phyloP scores from a whole-genome alignment of 129 eudicot genomes.

The Saussurea involucrata region DNA sequence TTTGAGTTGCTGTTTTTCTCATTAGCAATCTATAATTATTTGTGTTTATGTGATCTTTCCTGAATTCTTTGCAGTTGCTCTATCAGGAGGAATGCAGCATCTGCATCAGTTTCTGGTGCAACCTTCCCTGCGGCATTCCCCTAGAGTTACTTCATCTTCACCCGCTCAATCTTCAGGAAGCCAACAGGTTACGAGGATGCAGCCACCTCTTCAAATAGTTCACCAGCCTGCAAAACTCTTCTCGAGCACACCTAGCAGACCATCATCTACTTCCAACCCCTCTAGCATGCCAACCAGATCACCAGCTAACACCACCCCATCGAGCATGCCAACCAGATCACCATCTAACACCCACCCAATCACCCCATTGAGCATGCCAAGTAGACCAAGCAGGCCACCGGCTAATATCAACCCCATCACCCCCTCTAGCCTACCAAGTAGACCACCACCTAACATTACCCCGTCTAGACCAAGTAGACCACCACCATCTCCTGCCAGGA shows the following conservation, averaged over 20 bases:
- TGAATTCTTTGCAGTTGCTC: constrained; percentile 29
- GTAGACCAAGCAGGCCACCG: constrained; percentile 37
- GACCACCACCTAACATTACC: constrained; percentile 32
- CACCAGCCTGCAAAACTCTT: constrained; percentile 45
- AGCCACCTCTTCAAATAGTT: constrained; percentile 46
- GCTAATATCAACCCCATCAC: constrained; percentile 38
- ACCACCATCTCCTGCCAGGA: background rate
- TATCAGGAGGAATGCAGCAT: constrained; percentile 39
- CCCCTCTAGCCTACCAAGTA: constrained; percentile 11
- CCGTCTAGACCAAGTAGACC: background rate
- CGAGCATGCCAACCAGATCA: background rate
- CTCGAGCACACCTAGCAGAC: constrained; percentile 23
- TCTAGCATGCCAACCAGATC: constrained; percentile 30
- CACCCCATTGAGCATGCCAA: no score
- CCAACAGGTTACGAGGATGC: constrained; percentile 24
- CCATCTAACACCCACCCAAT: constrained; percentile 4
- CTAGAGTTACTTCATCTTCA: constrained; percentile 24
- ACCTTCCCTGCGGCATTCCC: constrained; percentile 17
- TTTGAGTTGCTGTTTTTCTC: background rate
- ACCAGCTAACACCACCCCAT: constrained; percentile 20
- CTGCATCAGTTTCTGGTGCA: constrained; percentile 29
- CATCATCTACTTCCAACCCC: background rate
- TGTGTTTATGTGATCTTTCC: background rate
- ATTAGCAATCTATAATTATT: background rate
- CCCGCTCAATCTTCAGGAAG: constrained; percentile 27